phyloP scores from a whole-genome alignment of 208 protist genomes.

The Angomonas ambiguus region DNA sequence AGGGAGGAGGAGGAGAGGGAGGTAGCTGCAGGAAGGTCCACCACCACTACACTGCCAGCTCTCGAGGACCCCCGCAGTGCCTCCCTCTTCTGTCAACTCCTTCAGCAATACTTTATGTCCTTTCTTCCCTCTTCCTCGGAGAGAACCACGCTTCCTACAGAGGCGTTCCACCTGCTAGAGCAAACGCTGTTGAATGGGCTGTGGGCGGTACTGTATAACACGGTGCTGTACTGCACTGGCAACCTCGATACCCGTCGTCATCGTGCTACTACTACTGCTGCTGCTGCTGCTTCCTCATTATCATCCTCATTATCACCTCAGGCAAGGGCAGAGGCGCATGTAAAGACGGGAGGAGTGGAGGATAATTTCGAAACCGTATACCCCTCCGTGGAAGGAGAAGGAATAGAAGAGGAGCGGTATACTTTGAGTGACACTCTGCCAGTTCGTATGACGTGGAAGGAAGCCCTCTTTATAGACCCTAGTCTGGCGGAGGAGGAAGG shows the following conservation, averaged over 20 bases:
- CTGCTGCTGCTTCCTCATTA: too few relatives aligned
- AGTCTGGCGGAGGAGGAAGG: not conserved
- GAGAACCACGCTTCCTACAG: not conserved
- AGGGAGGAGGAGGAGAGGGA: too few relatives aligned
- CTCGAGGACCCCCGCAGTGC: not conserved
- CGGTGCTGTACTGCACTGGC: conserved; percentile 52
- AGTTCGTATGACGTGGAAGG: not conserved
- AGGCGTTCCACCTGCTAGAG: not conserved
- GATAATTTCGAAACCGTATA: conserved; percentile 22
- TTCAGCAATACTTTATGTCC: conserved; percentile 4
- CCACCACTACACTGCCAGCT: too few relatives aligned
- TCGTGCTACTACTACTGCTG: conserved; percentile 1
- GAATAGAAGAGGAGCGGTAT: too few relatives aligned
- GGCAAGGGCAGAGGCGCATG: conserved; percentile 18
- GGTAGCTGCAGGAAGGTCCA: too few relatives aligned
- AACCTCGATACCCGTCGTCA: conserved; percentile 23
- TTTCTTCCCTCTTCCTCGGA: not conserved
- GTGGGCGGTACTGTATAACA: conserved; percentile 57
- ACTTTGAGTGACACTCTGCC: conserved; percentile 3
- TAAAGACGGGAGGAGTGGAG: conserved; percentile 25
- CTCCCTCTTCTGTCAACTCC: not conserved
- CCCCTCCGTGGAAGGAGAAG: not conserved
- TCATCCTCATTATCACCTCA: too few relatives aligned
- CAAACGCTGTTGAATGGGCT: conserved; percentile 30
- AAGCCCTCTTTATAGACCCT: not conserved